Percentiles rank a stretch among this genome's conserved stretches.
Evolutionary conservation across 2,329 filamentous ascomycete genomes (phyloP).

Genomic region (Pyrenochaeta sp.): DNA sequence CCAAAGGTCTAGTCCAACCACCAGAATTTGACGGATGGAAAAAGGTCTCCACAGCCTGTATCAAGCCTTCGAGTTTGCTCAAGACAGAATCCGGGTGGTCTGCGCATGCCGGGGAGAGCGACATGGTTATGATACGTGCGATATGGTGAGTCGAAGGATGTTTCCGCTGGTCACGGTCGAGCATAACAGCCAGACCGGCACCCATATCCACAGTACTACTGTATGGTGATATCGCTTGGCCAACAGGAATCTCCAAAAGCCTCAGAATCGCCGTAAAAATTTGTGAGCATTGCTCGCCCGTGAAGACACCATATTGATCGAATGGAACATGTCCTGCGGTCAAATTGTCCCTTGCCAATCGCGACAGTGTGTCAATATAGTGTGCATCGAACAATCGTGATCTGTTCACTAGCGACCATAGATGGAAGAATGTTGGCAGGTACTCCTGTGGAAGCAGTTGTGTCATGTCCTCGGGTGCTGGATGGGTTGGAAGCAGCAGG

Average conservation of each 20-base stretch:
- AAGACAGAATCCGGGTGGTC: constrained; percentile 80
- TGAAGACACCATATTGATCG: constrained; percentile 88
- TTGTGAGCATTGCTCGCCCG: constrained; percentile 86
- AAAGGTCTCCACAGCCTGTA: constrained; percentile 96
- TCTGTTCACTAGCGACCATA: constrained; percentile 92
- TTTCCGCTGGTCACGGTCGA: constrained; percentile 93
- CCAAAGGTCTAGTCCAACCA: constrained; percentile 85
- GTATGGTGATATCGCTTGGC: constrained; percentile 93
- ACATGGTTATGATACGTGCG: constrained; percentile 91
- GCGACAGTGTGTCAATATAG: constrained; percentile 88
- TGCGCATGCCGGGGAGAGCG: constrained; percentile 83
- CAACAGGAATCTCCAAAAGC: constrained; percentile 92
- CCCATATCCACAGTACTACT: constrained; percentile 79
- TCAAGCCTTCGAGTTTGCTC: constrained; percentile 84
- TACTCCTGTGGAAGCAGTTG: constrained; percentile 88
- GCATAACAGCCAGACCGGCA: constrained; percentile 80
- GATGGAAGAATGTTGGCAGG: constrained; percentile 91
- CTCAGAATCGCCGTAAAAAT: constrained; percentile 92
- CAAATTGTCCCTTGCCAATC: constrained; percentile 84
- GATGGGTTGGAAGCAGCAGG: constrained; percentile 83
- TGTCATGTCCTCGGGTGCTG: constrained; percentile 72
- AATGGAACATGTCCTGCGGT: constrained; percentile 78
- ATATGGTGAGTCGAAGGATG: constrained; percentile 92
- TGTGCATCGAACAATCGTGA: constrained; percentile 87
- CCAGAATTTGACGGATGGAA: constrained; percentile 98